Evolutionary conservation across 179 eudicot species (phyloP), one percentile per base, ranked within the genome.

Genomic region (Beta macrorhiza): DNA sequence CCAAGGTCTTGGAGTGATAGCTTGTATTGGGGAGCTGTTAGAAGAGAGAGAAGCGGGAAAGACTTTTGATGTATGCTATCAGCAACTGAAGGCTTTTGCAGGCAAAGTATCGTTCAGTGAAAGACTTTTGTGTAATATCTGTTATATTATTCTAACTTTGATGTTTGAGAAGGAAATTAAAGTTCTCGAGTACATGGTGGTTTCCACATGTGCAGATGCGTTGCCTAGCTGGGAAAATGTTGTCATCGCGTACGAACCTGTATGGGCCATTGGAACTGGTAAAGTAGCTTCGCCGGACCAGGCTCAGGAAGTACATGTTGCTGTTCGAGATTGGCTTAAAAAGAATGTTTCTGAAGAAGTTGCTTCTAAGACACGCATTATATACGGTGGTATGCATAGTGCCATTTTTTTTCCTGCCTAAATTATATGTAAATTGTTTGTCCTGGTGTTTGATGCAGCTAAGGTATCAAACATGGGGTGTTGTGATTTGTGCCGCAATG

Each of bases 231-330:
- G 97, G 97, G 98, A 96, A 74, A 84, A 92, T 67, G 91, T 96
- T 79, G 99, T 96, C 51, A 79, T 96, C 82, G 99, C 99, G 53
- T 96, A 96, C 85, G 99, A 96, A 84, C 98, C 99, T 77, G 99
- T 94, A 61, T 96, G 99, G 99, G 99, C 99, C 78, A 96, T 96
- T 82, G 99, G 99, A 83, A 96, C 98, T 58, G 99, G 98, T 81
- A 96, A 96, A 87, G 98, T 96, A 78, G 98, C 98, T 67, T 42
- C 97, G 63, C 99, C 99, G 10, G 85, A 90, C 81, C 98, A 96
- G 85, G 99, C 99, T 85, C 99, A 94, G 86, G 98, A 96, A 85
- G 98, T 94, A 79, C 98, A 93, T 74, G 87, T 83, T 67, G 96
- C 94, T 86, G 93, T 96, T 84, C 92, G 98, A 76, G 97, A 91